Evolutionary conservation across 2,329 filamentous ascomycete species (phyloP).

Genomic region (Drechmeria coniospora): DNA sequence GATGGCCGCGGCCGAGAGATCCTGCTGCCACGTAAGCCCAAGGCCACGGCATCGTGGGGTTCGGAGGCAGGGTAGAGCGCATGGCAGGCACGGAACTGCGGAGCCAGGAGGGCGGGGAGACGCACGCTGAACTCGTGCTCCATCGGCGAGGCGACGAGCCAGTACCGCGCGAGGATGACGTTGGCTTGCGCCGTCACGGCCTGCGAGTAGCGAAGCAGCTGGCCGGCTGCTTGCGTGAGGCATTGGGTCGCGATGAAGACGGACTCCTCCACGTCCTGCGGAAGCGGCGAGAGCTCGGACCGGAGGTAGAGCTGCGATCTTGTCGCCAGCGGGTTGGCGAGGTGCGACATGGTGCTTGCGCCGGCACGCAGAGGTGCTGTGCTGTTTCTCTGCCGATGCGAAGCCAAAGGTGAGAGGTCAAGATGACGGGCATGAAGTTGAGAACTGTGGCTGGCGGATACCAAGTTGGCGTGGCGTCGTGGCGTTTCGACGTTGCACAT

Average conservation of each 20-base stretch:
- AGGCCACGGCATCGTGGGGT: background rate
- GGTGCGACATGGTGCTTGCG: conserved; percentile 33
- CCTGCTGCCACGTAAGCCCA: conserved; percentile 27
- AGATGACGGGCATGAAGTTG: no score
- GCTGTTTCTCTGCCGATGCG: background rate
- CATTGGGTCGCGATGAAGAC: conserved; percentile 57
- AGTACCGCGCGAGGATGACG: conserved; percentile 68
- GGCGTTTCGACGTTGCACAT: no score
- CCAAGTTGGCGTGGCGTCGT: no score
- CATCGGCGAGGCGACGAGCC: conserved; percentile 45
- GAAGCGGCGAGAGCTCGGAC: conserved; percentile 40
- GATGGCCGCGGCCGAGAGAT: conserved; percentile 65
- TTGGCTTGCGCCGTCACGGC: conserved; percentile 76
- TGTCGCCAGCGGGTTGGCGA: conserved; percentile 59
- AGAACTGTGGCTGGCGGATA: no score
- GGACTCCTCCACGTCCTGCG: conserved; percentile 53
- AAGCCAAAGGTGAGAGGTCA: no score
- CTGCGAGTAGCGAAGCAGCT: conserved; percentile 72
- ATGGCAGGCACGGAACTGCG: no score
- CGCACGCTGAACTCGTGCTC: conserved; percentile 41
- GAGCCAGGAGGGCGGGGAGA: no score
- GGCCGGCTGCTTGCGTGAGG: conserved; percentile 62
- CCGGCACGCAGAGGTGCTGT: background rate
- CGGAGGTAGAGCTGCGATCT: conserved; percentile 50
- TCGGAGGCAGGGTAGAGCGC: background rate